A percentile compares a stretch with the other conserved stretches of the same genome.
These are phyloP conservation scores for Exophiala phaeomuriformis DNA, from an alignment of 2,329 filamentous ascomycete species.

Conservation along the genomic window DNA sequence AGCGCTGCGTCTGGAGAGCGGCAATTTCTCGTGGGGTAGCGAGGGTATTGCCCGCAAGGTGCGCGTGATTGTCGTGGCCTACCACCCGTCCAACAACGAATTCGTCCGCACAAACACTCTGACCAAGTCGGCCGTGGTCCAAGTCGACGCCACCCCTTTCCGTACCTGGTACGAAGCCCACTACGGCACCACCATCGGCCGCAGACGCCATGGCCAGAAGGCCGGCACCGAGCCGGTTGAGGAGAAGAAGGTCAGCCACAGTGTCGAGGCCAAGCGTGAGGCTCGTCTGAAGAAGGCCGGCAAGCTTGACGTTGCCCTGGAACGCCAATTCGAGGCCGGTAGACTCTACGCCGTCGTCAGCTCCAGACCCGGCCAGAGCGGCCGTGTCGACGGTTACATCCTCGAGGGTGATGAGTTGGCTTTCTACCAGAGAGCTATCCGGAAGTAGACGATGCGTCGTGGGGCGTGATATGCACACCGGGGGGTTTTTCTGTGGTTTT, in stretches of 20 bases:
- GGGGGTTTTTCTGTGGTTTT: not conserved
- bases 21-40: slow-evolving; percentile 99
- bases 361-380: slow-evolving; percentile 92
- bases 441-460: slow-evolving; percentile 66
- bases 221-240: slow-evolving; percentile 47
- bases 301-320: slow-evolving; percentile 87
- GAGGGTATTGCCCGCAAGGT: slow-evolving; percentile 98
- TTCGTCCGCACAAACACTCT: slow-evolving; percentile 99
- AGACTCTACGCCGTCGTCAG: slow-evolving; percentile 90
- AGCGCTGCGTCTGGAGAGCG: slow-evolving; percentile 93
- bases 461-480: not conserved
- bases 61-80: slow-evolving; percentile 95
- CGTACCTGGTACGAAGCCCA: slow-evolving; percentile 99
- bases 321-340: slow-evolving; percentile 99
- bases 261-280: slow-evolving; percentile 93
- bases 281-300: slow-evolving; percentile 71
- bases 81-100: slow-evolving; percentile 99
- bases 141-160: slow-evolving; percentile 98
- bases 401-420: slow-evolving; percentile 98
- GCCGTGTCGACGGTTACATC: slow-evolving; percentile 94
- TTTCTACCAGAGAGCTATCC: slow-evolving; percentile 99
- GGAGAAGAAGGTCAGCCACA: slow-evolving; percentile 87
- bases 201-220: slow-evolving; percentile 78
- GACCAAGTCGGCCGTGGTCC: slow-evolving; percentile 96
- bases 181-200: slow-evolving; percentile 87